Conservation (phyloP, 306 rosid genomes). For the Carpinus viminea region DNA sequence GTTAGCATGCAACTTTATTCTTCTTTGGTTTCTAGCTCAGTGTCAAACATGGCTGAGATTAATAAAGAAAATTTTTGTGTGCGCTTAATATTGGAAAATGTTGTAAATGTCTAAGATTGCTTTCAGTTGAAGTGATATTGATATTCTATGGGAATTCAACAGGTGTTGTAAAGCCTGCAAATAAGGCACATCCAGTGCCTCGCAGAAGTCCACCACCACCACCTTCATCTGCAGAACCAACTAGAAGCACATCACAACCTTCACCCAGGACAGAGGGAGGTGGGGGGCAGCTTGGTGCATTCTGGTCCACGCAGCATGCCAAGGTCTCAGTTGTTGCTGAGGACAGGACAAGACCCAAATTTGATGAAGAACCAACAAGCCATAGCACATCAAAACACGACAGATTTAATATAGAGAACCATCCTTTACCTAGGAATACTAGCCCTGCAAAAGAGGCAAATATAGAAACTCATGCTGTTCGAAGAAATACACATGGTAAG, state of each 20-base stretch:
- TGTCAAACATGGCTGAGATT: neutral
- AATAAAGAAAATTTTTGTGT: neutral
- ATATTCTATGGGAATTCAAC: constrained; percentile 28
- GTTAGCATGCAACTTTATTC: neutral
- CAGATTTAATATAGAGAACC: constrained; percentile 37
- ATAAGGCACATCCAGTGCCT: constrained; percentile 61
- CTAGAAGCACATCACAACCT: constrained; percentile 59
- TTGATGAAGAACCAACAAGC: constrained; percentile 69
- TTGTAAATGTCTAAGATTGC: constrained; percentile 12
- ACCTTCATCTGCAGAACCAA: constrained; percentile 56
- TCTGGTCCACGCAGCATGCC: constrained; percentile 90
- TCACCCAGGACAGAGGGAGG: constrained; percentile 57
- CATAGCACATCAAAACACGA: constrained; percentile 51
- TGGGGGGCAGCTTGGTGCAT: constrained; percentile 79
- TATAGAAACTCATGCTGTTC: constrained; percentile 37
- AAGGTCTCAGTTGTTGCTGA: constrained; percentile 43
- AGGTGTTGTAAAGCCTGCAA: constrained; percentile 57
- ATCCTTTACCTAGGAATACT: constrained; percentile 50
- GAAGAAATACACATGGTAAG: constrained; percentile 51
- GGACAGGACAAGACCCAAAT: constrained; percentile 50
- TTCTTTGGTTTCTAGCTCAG: neutral
- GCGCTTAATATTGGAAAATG: neutral
- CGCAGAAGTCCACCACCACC: constrained; percentile 82
- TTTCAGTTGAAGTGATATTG: constrained; percentile 13
- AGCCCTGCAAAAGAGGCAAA: constrained; percentile 46